phyloP scores from a whole-genome alignment of 192 early-diverging fungal species.

The Coemansia sp. region DNA sequence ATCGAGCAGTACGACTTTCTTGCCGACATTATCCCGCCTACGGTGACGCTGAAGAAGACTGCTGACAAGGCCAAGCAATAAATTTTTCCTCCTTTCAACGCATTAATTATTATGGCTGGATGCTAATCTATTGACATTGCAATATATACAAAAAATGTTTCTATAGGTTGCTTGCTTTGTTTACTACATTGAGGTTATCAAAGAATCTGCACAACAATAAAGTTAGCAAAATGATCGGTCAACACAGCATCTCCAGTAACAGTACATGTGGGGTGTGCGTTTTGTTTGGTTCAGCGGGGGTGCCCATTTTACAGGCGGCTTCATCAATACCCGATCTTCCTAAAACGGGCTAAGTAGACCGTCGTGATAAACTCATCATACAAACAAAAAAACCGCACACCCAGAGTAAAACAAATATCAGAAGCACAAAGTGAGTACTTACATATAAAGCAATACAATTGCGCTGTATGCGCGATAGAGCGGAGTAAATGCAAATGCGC shows the following conservation, averaged over 20 bases:
- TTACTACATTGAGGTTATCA: too few relatives aligned
- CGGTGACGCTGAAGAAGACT: conserved; percentile 18
- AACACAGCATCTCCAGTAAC: too few relatives aligned
- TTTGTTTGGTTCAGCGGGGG: conserved; percentile 26
- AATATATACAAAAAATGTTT: not conserved
- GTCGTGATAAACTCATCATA: conserved; percentile 54
- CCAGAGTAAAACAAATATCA: not conserved
- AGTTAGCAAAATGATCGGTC: not conserved
- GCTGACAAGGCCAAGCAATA: conserved; percentile 4
- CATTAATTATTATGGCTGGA: not conserved
- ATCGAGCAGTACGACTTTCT: conserved; percentile 55
- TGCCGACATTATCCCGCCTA: conserved; percentile 43
- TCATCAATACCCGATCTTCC: conserved; percentile 46
- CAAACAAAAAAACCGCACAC: conserved; percentile 1
- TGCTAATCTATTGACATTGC: not conserved
- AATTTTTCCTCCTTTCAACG: conserved; percentile 3
- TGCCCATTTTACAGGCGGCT: conserved; percentile 48
- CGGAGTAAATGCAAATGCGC: not conserved
- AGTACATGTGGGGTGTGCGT: not conserved
- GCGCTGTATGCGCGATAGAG: too few relatives aligned
- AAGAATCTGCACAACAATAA: too few relatives aligned
- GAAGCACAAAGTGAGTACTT: not conserved
- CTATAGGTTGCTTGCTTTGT: too few relatives aligned
- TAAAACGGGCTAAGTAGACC: conserved; percentile 51
- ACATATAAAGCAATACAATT: not conserved